These are phyloP conservation scores for Achaetomiella virescens DNA, from an alignment of 495 filamentous ascomycete species.

Conservation along the genomic window DNA sequence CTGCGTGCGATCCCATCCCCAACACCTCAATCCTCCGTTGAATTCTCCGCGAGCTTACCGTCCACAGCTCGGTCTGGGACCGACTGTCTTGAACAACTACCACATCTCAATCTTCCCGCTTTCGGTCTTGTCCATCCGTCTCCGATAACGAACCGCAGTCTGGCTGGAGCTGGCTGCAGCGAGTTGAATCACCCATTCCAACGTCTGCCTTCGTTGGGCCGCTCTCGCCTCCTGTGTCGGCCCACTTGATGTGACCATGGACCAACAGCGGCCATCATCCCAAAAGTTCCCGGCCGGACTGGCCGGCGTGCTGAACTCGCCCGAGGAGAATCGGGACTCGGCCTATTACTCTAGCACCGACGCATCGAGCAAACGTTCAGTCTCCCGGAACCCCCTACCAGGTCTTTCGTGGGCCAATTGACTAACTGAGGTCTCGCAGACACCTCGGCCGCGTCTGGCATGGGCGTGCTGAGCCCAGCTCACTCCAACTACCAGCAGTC, in stretches of 20 bases:
- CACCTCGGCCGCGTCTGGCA: conserved; percentile 45
- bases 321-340: conserved; percentile 48
- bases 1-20: not conserved
- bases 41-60: conserved; percentile 5
- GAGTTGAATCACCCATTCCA: not conserved
- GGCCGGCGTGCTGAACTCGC: conserved; percentile 44
- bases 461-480: conserved; percentile 34
- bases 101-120: not conserved
- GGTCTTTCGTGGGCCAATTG: conserved; percentile 8
- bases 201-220: not conserved
- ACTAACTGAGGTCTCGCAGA: conserved; percentile 29
- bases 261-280: conserved; percentile 33
- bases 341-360: conserved; percentile 51
- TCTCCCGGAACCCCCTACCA: conserved; percentile 1
- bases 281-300: conserved; percentile 47
- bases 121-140: not conserved
- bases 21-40: not conserved
- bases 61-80: not conserved
- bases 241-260: conserved; percentile 19
- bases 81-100: not conserved
- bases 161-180: not conserved
- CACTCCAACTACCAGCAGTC: conserved; percentile 38
- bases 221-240: not conserved
- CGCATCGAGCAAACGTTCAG: conserved; percentile 51
- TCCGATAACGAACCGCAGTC: not conserved